Conservation (phyloP, 73 alveolate species). For the Paraurostyla sp. region DNA sequence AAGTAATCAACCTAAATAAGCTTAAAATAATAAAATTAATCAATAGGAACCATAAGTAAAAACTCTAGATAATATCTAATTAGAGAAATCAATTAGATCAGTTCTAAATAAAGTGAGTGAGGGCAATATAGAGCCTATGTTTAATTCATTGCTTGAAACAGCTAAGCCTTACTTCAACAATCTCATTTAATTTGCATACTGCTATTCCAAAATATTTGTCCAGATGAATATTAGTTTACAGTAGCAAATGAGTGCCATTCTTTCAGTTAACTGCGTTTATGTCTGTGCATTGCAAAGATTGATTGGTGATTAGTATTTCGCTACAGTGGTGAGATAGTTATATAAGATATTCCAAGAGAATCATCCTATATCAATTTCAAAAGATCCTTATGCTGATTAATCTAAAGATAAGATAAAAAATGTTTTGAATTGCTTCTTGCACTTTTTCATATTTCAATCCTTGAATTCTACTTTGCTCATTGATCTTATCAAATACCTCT, state of each 20-base stretch:
- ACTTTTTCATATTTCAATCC: constrained; percentile 69
- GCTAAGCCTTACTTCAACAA: constrained; percentile 20
- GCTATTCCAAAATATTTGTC: constrained; percentile 50
- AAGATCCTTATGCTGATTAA: not conserved
- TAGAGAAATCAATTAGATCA: constrained; percentile 53
- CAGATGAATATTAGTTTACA: not conserved
- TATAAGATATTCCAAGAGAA: constrained; percentile 21
- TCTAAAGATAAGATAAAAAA: constrained; percentile 46
- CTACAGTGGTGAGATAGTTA: constrained; percentile 22
- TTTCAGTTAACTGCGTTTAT: constrained; percentile 69
- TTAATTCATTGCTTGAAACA: not conserved
- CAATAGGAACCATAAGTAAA: not conserved
- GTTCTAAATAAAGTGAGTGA: constrained; percentile 66
- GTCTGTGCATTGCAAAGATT: constrained; percentile 65
- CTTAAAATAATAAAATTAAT: not conserved
- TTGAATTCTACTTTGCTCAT: constrained; percentile 25
- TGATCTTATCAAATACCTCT: constrained; percentile 56
- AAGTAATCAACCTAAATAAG: not conserved
- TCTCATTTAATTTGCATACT: not conserved
- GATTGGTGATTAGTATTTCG: constrained; percentile 65
- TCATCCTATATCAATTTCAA: not conserved
- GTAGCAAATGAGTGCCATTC: constrained; percentile 57
- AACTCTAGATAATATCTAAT: not conserved
- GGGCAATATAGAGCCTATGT: constrained; percentile 67
- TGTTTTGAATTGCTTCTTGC: constrained; percentile 64